Evolutionary conservation across 2,329 filamentous ascomycete species (phyloP), one percentile per base, ranked within the genome.

Genomic region (Pseudopithomyces maydicus): DNA sequence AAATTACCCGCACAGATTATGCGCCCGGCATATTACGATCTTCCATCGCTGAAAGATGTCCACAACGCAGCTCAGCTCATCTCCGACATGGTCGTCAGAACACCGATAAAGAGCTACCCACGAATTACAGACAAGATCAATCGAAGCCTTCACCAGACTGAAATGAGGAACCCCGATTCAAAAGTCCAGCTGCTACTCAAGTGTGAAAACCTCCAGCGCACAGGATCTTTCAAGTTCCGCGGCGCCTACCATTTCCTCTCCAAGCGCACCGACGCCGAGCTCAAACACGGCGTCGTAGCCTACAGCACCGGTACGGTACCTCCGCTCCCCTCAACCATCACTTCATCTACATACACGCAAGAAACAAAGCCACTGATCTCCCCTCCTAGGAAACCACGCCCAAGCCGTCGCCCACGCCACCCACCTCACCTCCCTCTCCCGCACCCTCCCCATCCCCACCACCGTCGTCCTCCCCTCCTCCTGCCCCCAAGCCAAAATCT

Each of bases 221-320:
- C 53, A 2, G 58, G 58, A 36, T 58, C 58, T 5, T 61, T 61
- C 53, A 61, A 61, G 33, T 54, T 59, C 26, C 51, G 58, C 10
- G 56, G 58, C 11, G 58, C 58, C 2, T 51, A 22, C 20, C 58
- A 61, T 42, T 56, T 56, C 51, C 20, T 61, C 2, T 32, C 56
- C 3, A 50, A 45, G 10, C 56, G 54, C 10, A n/a, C 20, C 14
- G 39, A 54, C 20, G 12, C 54, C 14, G 53, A 56, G 17, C 35
- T 56, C 3, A 23, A 19, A n/a, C 48, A 56, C 12, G 58, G 56
- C 6, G 46, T 60, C 14, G 55, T 57, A 17, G 52, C 58, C 11
- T 55, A 57, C 19, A 60, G 58, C 44, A 55, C 58, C 39, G 58
- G 58, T 60, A 48, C 14, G 15, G 42, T 10, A 14, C 35, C 14